These are phyloP conservation scores for Malus hybrid DNA, from an alignment of 331 rosid genomes.

Conservation along the genomic window DNA sequence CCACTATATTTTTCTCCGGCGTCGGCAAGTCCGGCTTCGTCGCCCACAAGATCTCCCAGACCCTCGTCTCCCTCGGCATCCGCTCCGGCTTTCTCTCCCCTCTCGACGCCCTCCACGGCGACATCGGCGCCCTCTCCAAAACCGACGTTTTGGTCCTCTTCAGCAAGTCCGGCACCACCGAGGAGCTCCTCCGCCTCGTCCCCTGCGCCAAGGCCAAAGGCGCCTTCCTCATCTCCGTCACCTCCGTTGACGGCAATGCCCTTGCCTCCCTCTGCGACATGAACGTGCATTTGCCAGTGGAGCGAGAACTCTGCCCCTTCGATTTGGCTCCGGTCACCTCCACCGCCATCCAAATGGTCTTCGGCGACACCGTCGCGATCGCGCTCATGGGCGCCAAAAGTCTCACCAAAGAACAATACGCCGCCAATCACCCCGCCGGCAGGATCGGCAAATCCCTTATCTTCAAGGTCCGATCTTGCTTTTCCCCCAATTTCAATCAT, in stretches of 20 bases:
- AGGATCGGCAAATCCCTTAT: conserved; percentile 90
- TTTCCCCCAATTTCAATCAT: background rate
- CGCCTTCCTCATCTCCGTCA: conserved; percentile 51
- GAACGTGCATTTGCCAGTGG: conserved; percentile 81
- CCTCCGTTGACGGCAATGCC: conserved; percentile 51
- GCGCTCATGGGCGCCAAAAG: conserved; percentile 88
- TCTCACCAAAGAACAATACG: conserved; percentile 78
- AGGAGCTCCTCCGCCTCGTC: conserved; percentile 79
- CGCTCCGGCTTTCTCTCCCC: conserved; percentile 79
- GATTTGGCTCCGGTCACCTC: conserved; percentile 94
- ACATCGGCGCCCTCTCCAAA: conserved; percentile 58
- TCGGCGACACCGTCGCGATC: conserved; percentile 95
- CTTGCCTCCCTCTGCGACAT: conserved; percentile 62
- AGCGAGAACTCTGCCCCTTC: conserved; percentile 88
- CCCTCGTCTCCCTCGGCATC: conserved; percentile 85
- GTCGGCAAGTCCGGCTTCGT: conserved; percentile 99
- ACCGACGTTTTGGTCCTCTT: conserved; percentile 74
- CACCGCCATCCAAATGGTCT: conserved; percentile 95
- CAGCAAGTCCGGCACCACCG: conserved; percentile 91
- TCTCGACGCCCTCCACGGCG: conserved; percentile 93
- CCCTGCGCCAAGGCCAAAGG: conserved; percentile 89
- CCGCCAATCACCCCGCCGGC: conserved; percentile 91
- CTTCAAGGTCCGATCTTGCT: conserved; percentile 50
- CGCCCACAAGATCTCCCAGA: conserved; percentile 90
- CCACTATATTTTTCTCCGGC: conserved; percentile 89